Conservation (phyloP, 208 protist genomes). For the Baffinella frigidus region DNA sequence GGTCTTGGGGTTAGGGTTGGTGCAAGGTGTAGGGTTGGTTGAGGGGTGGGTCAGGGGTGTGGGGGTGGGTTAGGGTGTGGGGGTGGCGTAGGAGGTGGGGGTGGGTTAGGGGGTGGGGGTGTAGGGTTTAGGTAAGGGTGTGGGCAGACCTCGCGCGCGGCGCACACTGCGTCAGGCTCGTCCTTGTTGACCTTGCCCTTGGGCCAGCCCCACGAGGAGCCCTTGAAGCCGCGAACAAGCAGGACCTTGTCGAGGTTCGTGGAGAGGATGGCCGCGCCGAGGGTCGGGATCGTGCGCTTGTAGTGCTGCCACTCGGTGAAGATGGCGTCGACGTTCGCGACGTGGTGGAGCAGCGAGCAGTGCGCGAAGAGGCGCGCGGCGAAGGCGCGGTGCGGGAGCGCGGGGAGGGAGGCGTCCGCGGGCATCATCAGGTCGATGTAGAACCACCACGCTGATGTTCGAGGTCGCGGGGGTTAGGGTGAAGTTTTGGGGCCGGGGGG, state of each 20-base stretch:
- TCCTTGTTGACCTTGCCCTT: conserved; percentile 71
- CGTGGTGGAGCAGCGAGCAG: conserved; percentile 41
- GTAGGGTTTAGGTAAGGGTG: no score
- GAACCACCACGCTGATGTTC: no score
- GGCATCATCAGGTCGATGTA: neutral
- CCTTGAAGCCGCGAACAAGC: conserved; percentile 41
- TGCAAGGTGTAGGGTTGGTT: no score
- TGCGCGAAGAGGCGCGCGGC: conserved; percentile 57
- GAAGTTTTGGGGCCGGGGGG: no score
- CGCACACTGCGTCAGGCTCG: conserved; percentile 59
- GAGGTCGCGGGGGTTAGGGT: no score
- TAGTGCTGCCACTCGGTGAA: conserved; percentile 6
- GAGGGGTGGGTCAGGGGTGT: no score
- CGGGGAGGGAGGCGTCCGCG: neutral
- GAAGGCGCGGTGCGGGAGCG: conserved; percentile 36
- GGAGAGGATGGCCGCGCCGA: conserved; percentile 63
- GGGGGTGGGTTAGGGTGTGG: no score
- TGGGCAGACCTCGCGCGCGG: conserved; percentile 68
- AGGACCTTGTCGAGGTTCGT: conserved; percentile 32
- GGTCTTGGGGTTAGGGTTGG: no score
- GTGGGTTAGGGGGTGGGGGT: no score
- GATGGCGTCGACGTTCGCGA: conserved; percentile 17
- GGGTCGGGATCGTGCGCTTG: conserved; percentile 56
- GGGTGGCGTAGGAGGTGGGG: no score
- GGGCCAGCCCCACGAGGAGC: conserved; percentile 65